A percentile compares a stretch with the other conserved stretches of the same genome.
These are phyloP conservation scores for Schwanniomyces sp. DNA, from an alignment of 805 yeast genomes.

Conservation along the genomic window DNA sequence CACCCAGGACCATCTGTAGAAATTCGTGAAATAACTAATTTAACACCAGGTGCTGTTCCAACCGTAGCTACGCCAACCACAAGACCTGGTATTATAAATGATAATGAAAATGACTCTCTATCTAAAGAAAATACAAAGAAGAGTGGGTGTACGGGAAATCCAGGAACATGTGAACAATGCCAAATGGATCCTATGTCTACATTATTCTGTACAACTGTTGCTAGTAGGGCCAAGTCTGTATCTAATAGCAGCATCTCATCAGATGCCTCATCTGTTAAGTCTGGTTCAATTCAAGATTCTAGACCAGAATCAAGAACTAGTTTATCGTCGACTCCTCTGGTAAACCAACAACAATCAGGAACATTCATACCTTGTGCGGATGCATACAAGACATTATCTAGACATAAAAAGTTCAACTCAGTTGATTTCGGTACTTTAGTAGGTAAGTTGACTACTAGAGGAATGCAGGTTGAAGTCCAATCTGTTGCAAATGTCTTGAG, in stretches of 20 bases:
- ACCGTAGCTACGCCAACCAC: slow-evolving; percentile 24
- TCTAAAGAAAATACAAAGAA: slow-evolving; percentile 12
- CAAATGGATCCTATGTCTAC: slow-evolving; percentile 86
- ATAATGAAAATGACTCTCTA: slow-evolving; percentile 2
- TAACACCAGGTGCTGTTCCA: slow-evolving; percentile 39
- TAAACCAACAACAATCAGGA: slow-evolving; percentile 18
- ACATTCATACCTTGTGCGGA: slow-evolving; percentile 84
- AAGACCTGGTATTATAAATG: slow-evolving; percentile 10
- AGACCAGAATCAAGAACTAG: slow-evolving; percentile 11
- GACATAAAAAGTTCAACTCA: slow-evolving; percentile 74
- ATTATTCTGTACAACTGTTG: slow-evolving; percentile 83
- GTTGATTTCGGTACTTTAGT: slow-evolving; percentile 76
- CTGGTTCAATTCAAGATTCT: slow-evolving; percentile 1
- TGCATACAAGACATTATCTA: slow-evolving; percentile 81
- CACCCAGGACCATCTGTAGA: slow-evolving; percentile 66
- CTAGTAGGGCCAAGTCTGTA: slow-evolving; percentile 38
- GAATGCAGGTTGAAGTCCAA: slow-evolving; percentile 90
- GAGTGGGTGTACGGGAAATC: slow-evolving; percentile 76
- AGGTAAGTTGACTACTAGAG: slow-evolving; percentile 73
- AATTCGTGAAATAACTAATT: slow-evolving; percentile 43
- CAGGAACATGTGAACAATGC: slow-evolving; percentile 84
- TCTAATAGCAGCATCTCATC: not conserved
- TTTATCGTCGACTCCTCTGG: slow-evolving; percentile 15
- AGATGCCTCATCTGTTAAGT: not conserved
- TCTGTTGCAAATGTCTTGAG: slow-evolving; percentile 82